A percentile compares a stretch with the other conserved stretches of the same genome.
Evolutionary conservation across 1,139 yeast species (phyloP).

Genomic region (Nakaseomyces nivariensis): DNA sequence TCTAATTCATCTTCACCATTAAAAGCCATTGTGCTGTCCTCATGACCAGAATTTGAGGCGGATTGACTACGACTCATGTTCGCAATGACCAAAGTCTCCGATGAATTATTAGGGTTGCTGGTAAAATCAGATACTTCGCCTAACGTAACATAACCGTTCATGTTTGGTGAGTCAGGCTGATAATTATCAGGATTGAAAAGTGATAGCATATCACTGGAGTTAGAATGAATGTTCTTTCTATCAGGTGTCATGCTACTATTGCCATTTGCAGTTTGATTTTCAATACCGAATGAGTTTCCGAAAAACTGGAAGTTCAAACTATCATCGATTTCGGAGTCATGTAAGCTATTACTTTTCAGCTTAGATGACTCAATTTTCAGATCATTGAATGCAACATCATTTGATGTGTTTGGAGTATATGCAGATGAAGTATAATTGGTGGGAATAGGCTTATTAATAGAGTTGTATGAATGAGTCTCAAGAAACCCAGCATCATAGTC

Average conservation of each 20-base stretch:
- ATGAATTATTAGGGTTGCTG: background rate
- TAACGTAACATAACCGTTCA: background rate
- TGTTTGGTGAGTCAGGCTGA: background rate
- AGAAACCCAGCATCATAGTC: slow-evolving; percentile 1
- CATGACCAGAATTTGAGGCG: background rate
- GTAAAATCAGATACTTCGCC: background rate
- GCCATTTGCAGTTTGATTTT: background rate
- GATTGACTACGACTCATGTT: background rate
- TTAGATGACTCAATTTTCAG: background rate
- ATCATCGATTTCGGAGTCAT: background rate
- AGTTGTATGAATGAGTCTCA: slow-evolving; percentile 1
- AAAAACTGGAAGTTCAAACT: background rate
- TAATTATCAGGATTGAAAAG: background rate
- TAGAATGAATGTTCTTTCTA: background rate
- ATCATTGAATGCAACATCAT: background rate
- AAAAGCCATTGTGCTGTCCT: background rate
- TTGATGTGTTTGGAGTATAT: background rate
- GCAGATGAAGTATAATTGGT: slow-evolving; percentile 1
- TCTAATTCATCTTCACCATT: background rate
- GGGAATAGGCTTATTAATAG: background rate
- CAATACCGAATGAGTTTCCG: background rate
- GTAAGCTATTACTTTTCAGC: background rate
- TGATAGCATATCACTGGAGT: background rate
- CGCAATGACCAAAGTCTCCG: background rate
- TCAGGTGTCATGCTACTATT: background rate